These are phyloP conservation scores for Teunomyces aglyptinius DNA, from an alignment of 805 yeast genomes.

Conservation along the genomic window DNA sequence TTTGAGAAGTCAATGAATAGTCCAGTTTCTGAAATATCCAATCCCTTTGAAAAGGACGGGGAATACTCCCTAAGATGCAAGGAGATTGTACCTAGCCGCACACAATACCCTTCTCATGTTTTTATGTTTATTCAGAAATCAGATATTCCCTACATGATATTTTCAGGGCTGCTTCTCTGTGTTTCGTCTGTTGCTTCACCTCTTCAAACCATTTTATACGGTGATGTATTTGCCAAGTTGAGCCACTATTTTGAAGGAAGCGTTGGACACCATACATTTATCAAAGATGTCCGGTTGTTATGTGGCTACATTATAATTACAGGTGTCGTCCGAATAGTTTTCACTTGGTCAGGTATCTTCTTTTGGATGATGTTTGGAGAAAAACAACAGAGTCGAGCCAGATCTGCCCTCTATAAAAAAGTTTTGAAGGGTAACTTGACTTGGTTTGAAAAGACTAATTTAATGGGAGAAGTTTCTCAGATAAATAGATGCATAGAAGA, in stretches of 20 bases:
- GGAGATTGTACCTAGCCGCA: neutral
- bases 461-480: conserved; percentile 65
- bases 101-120: conserved; percentile 1
- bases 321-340: conserved; percentile 30
- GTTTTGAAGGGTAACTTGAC: conserved; percentile 46
- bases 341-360: conserved; percentile 53
- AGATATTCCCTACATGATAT: conserved; percentile 19
- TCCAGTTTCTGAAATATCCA: neutral
- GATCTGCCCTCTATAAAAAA: conserved; percentile 44
- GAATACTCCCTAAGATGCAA: neutral
- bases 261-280: conserved; percentile 24
- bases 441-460: conserved; percentile 65
- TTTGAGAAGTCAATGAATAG: neutral
- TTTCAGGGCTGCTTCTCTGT: conserved; percentile 38
- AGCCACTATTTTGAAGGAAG: conserved; percentile 28
- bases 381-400: conserved; percentile 56
- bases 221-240: conserved; percentile 52
- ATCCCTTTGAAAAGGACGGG: neutral
- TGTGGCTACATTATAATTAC: conserved; percentile 33
- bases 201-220: conserved; percentile 61
- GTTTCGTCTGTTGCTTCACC: conserved; percentile 60
- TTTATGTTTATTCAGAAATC: conserved; percentile 20
- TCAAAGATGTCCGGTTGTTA: conserved; percentile 21
- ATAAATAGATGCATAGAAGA: conserved; percentile 75
- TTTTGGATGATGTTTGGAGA: conserved; percentile 75